Evolutionary conservation across 129 eudicot genomes (phyloP).

Genomic region (Silybum marianum): DNA sequence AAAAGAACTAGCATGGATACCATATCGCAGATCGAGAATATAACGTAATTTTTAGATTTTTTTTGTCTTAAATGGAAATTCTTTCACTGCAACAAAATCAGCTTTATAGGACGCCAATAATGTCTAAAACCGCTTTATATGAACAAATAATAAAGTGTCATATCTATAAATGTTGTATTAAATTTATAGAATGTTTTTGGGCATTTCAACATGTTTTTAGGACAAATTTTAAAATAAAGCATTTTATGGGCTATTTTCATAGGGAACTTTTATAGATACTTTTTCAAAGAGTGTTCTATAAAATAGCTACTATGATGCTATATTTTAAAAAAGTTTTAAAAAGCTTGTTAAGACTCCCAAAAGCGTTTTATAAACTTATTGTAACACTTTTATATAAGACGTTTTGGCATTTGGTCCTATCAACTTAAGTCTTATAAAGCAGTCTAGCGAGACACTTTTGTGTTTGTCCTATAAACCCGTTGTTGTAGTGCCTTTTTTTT

Average conservation of each 20-base stretch:
- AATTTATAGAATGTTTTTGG: not conserved
- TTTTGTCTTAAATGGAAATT: not conserved
- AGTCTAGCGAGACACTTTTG: too few relatives aligned
- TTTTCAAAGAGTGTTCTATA: not conserved
- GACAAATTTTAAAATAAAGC: not conserved
- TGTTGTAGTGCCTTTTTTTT: not conserved
- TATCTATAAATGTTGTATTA: too few relatives aligned
- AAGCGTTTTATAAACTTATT: not conserved
- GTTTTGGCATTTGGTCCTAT: too few relatives aligned
- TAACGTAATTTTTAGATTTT: constrained; percentile 46
- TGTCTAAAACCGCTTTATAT: not conserved
- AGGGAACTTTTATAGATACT: too few relatives aligned
- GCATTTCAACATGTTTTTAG: not conserved
- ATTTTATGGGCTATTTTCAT: not conserved
- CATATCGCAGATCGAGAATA: constrained; percentile 48
- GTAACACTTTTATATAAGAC: too few relatives aligned
- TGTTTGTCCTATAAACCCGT: not conserved
- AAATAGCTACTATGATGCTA: too few relatives aligned
- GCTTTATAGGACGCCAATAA: not conserved
- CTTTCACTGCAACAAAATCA: not conserved
- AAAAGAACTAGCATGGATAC: constrained; percentile 37
- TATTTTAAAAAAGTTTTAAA: not conserved
- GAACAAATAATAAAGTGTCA: too few relatives aligned
- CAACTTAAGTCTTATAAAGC: too few relatives aligned
- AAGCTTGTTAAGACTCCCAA: not conserved